Evolutionary conservation across 2,329 filamentous ascomycete species (phyloP), one percentile per base, ranked within the genome.

Genomic region (Monosporascus sp.): DNA sequence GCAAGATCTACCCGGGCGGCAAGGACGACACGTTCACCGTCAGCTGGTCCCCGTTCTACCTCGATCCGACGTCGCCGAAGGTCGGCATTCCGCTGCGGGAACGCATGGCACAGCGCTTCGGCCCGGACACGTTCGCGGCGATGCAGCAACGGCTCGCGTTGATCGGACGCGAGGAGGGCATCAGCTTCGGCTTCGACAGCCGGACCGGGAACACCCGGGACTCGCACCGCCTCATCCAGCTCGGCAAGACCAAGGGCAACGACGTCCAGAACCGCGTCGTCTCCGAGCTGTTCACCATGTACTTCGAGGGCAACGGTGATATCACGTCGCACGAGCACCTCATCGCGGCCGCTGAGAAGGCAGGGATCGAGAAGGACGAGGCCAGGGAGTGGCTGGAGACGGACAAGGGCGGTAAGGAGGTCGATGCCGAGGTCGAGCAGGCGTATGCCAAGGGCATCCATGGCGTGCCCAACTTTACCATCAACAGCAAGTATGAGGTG

Each of bases 21-120:
- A 65, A 68, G 44, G 70, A 77, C 39, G 87, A 93, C 71, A 88
- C 79, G 20, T 92, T 95, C 73, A 79, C 77, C 47, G 82, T 88
- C 15, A 80, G 78, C 56, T 96, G 89, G 88, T 78, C 81, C 56
- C 87, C 90, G 2, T 96, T 89, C 74, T 92, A 93, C 68, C 81
- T 96, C 50, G 85, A 92, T 64, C 87, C 89, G 0, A 75, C 81
- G 1, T 79, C 87, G 0, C 71, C 76, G 5, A 69, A 66, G 22
- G 60, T 62, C 39, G 74, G 77, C 6, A 63, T 79, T 4, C 75
- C 79, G 18, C 67, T 79, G 43, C 61, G 57, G 2, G 76, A 69
- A 57, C 80, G 80, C 65, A 86, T 87, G 67, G 73, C 74, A 14
- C 65, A 72, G 22, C 86, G 85, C 57, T 91, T 92, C 68, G 89